phyloP scores from a whole-genome alignment of 192 early-diverging fungal species.

The Linnemannia schmuckeri region DNA sequence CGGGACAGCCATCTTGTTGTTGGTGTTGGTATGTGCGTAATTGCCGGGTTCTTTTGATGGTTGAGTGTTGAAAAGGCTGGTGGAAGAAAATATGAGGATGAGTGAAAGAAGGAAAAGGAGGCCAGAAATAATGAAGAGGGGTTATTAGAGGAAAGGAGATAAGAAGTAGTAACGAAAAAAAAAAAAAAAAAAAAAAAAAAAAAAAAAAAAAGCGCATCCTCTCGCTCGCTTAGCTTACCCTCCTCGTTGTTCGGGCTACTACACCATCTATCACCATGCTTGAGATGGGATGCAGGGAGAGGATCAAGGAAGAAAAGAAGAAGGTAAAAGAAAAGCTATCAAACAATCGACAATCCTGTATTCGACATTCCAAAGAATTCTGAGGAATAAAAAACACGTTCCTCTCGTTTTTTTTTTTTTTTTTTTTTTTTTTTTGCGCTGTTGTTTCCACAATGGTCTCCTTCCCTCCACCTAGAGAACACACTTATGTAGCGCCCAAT shows the following conservation, averaged over 20 bases:
- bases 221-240: not conserved
- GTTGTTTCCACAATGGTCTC: no score
- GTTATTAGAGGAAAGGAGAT: not conserved
- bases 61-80: not conserved
- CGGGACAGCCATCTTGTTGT: slow-evolving; percentile 7
- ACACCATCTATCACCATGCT: not conserved
- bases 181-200: not conserved
- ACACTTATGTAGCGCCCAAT: no score
- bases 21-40: not conserved
- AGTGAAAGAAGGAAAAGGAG: not conserved
- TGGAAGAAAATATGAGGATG: not conserved
- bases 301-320: not conserved
- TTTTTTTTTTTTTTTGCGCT: no score
- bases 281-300: not conserved
- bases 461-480: no score
- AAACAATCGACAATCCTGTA: not conserved
- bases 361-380: not conserved
- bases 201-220: not conserved
- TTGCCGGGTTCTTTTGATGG: not conserved
- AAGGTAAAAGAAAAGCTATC: not conserved
- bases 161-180: not conserved
- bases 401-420: no score
- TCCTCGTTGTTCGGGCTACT: not conserved
- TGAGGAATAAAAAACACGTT: not conserved
- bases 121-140: not conserved